phyloP scores from a whole-genome alignment of 202 grass and related monocot genomes.

The Setaria italica region DNA sequence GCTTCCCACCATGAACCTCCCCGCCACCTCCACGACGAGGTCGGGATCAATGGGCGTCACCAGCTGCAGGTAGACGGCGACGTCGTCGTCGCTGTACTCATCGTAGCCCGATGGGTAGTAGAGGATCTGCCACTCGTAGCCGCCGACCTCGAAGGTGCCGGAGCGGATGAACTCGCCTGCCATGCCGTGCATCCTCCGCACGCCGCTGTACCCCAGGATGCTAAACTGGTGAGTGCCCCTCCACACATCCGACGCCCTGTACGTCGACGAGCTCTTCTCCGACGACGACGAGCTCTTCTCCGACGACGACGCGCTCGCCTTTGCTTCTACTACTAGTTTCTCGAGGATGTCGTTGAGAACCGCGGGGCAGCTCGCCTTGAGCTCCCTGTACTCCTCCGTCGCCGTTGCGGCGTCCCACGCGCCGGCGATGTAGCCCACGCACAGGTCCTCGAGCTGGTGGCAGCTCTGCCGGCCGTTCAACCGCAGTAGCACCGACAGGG shows the following conservation, averaged over 20 bases:
- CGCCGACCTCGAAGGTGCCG: background rate
- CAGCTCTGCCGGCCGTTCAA: conserved; percentile 33
- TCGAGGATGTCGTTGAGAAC: background rate
- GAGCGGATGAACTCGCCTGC: background rate
- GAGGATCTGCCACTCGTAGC: background rate
- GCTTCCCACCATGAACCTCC: no score
- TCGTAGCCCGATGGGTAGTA: background rate
- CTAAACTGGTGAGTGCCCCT: background rate
- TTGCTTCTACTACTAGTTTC: no score
- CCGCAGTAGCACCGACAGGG: background rate
- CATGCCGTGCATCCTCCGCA: background rate
- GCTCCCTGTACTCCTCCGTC: conserved; percentile 12
- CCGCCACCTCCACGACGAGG: no score
- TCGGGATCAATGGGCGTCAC: no score
- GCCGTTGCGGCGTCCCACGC: background rate
- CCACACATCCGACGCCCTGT: no score
- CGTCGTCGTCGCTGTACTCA: no score
- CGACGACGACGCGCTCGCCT: no score
- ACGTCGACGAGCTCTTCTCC: background rate
- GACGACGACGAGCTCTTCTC: no score
- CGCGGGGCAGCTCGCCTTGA: background rate
- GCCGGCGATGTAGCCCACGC: conserved; percentile 32
- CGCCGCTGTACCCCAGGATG: background rate
- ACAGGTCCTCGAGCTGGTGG: conserved; percentile 21
- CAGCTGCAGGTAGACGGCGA: no score